These are phyloP conservation scores for Hirschfeldia incana DNA, from an alignment of 345 rosid genomes.

Conservation along the genomic window DNA sequence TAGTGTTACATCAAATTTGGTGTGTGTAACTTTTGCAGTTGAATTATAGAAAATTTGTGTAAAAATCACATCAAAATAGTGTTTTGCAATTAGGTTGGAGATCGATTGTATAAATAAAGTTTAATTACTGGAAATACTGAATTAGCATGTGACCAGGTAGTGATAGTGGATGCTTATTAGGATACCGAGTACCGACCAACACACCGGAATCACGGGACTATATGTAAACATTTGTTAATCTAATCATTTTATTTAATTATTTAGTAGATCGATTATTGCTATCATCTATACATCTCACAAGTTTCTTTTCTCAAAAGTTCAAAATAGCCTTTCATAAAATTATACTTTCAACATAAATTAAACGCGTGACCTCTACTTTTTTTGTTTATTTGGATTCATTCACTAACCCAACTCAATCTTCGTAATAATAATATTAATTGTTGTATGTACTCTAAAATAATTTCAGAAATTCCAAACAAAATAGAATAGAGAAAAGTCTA, in stretches of 20 bases:
- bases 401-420: neutral
- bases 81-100: no score
- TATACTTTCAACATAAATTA: neutral
- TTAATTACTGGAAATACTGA: neutral
- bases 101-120: neutral
- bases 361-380: neutral
- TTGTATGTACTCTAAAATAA: neutral
- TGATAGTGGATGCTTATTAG: constrained; percentile 17
- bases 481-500: neutral
- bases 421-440: neutral
- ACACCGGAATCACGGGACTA: neutral
- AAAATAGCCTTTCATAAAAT: neutral
- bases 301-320: neutral
- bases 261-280: neutral
- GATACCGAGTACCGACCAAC: constrained; percentile 1
- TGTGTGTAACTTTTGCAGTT: no score
- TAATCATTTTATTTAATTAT: no score
- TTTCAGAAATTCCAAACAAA: neutral
- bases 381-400: neutral
- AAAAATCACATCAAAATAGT: no score
- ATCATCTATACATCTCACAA: neutral
- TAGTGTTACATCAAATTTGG: no score
- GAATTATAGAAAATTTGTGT: no score
- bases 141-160: constrained; percentile 4
- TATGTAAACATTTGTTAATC: neutral